Base-by-base conservation (phyloP, 148 eudicot species). In the Beta vulgaris region DNA sequence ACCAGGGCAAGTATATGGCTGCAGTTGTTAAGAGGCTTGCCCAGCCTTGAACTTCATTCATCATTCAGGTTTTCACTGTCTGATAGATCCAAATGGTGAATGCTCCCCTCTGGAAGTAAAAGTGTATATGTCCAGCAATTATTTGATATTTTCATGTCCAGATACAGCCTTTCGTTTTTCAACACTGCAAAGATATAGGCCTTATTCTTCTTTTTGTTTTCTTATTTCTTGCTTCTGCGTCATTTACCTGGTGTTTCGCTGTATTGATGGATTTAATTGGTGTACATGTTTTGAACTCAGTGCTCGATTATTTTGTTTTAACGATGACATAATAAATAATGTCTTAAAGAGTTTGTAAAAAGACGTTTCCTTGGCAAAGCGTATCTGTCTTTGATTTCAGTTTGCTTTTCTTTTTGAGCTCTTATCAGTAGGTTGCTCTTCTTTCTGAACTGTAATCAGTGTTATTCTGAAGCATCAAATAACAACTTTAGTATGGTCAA, bases 1-100 rank as follows among this genome's bases (percentile, higher is more conserved):
- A 93, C 78, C 98, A 91, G 76, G 98, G 98, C 78, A 88, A 88
- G 82, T 91, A 93, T 43, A 91, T 91, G 96, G 96, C 98, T 80
- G 86, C 81, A 6, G 77, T 93, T 37, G 88, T 89, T 72, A 93
- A 91, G 86, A 88, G 81, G 82, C 88, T 93, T 1, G 78, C 86
- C 13, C 76, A 76, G 14, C 63, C 79, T 75, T 92, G 90, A 84
- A 72, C 40, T 60, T 19, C 28, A n/a, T 60, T 19, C 28, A n/a
- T 69, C 60, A 49, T 35, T 39, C 42, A 3, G 40, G 43, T 69
- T 62, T 61, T 72, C 67, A 21, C 44, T 55, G 49, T 67, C 61
- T 34, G 14, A 48, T 36, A 32, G 74, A 54, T 62, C 51, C 12
- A 49, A 11, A 42, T 63, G 64, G 57, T 77, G 71, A 64, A 44